Conservation (phyloP, 208 protist genomes). For the Trypanosomatidae sp. region DNA sequence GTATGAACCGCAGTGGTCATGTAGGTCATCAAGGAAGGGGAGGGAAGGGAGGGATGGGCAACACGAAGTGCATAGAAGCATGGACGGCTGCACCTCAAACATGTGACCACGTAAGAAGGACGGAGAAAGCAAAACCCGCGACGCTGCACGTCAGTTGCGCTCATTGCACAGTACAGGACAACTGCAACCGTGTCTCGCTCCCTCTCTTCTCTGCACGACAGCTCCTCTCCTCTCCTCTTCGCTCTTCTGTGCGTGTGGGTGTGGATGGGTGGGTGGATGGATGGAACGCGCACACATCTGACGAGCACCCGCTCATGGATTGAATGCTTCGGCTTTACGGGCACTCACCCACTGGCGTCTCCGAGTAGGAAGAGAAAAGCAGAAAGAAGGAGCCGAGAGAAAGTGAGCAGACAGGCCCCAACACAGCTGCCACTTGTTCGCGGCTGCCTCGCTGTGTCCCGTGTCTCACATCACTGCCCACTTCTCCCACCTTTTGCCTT, state of each 20-base stretch:
- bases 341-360: not conserved
- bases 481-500: not conserved
- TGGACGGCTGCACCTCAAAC: not conserved
- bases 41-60: not conserved
- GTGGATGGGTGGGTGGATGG: not conserved
- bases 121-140: not conserved
- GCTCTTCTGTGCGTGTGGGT: not conserved
- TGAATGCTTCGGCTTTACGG: not conserved
- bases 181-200: not conserved
- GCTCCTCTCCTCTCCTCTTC: not conserved
- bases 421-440: not conserved
- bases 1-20: not conserved
- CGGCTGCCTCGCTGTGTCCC: not conserved
- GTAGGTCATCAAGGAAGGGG: not conserved
- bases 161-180: not conserved
- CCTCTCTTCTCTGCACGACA: not conserved
- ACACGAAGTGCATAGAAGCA: not conserved
- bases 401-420: not conserved
- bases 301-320: not conserved
- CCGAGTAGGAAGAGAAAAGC: not conserved
- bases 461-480: not conserved
- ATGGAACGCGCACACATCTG: not conserved
- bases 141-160: not conserved
- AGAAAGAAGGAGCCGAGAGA: not conserved
- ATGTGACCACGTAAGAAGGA: not conserved